Percentiles rank a stretch among this genome's conserved stretches.
Conservation (phyloP, 148 eudicot genomes). For the Pouteria glomerata region DNA sequence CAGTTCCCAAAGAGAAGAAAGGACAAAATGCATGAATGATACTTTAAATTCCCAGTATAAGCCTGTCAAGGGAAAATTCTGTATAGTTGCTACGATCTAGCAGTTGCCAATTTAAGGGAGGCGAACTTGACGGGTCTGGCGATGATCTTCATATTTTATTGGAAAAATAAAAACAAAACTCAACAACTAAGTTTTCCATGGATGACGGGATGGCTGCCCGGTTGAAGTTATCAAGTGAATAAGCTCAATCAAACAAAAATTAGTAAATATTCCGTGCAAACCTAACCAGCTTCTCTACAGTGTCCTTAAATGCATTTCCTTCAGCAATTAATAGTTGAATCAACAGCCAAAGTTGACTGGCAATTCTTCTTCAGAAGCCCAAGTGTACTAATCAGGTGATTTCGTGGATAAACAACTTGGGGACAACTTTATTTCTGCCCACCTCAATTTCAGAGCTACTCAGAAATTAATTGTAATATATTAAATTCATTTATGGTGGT, state of each 20-base stretch:
- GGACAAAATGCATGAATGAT: no score
- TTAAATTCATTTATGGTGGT: not conserved
- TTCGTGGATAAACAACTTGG: slow-evolving; percentile 48
- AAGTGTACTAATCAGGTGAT: slow-evolving; percentile 95
- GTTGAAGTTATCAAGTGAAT: not conserved
- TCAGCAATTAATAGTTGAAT: slow-evolving; percentile 86
- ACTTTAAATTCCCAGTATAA: no score
- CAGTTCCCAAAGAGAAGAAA: no score
- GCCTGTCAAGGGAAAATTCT: no score
- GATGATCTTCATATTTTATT: not conserved
- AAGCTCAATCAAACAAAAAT: not conserved
- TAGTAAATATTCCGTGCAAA: not conserved
- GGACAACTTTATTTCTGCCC: not conserved
- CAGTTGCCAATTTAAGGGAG: not conserved
- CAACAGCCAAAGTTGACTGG: slow-evolving; percentile 72
- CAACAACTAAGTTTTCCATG: not conserved
- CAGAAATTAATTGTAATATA: not conserved
- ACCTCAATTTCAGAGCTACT: not conserved
- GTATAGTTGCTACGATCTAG: not conserved
- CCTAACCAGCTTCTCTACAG: slow-evolving; percentile 74
- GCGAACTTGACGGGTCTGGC: not conserved
- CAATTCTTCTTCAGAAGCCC: slow-evolving; percentile 96
- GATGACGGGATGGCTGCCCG: not conserved
- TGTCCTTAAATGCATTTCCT: slow-evolving; percentile 70
- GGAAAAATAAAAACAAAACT: not conserved